phyloP scores from a whole-genome alignment of 1,284 basidiomycete species.

The Thecaphora thlaspeos region DNA sequence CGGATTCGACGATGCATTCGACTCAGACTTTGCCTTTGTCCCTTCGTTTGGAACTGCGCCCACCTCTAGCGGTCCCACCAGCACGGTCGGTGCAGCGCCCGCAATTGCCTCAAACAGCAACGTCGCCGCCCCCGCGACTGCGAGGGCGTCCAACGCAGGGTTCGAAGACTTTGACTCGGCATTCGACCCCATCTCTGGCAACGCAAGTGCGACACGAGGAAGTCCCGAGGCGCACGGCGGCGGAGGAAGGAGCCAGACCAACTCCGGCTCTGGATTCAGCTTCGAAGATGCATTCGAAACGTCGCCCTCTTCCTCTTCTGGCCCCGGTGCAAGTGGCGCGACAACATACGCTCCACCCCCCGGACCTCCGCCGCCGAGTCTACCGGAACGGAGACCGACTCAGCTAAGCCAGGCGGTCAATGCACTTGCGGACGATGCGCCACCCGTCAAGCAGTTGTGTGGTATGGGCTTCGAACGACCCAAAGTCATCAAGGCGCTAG shows the following conservation, averaged over 20 bases:
- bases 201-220: neutral
- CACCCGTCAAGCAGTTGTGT: conserved; percentile 51
- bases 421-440: conserved; percentile 50
- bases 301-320: conserved; percentile 6
- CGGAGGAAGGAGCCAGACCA: conserved; percentile 9
- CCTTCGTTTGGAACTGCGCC: conserved; percentile 39
- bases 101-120: conserved; percentile 3
- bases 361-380: conserved; percentile 23
- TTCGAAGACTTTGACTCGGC: conserved; percentile 48
- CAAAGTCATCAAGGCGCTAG: conserved; percentile 52
- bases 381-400: conserved; percentile 12
- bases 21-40: conserved; percentile 51
- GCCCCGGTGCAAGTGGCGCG: neutral
- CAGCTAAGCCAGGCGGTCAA: conserved; percentile 2
- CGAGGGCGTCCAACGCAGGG: conserved; percentile 7
- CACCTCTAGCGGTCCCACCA: too few species aligned
- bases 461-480: conserved; percentile 54
- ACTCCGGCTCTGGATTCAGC: conserved; percentile 38
- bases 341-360: conserved; percentile 35
- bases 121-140: conserved; percentile 8
- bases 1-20: conserved; percentile 52
- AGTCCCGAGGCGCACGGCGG: too few species aligned
- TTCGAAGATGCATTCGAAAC: conserved; percentile 51
- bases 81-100: conserved; percentile 8
- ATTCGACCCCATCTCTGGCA: conserved; percentile 15